Conservation (phyloP, 2,329 filamentous ascomycete genomes). For the Exophiala lecanii-corni region DNA sequence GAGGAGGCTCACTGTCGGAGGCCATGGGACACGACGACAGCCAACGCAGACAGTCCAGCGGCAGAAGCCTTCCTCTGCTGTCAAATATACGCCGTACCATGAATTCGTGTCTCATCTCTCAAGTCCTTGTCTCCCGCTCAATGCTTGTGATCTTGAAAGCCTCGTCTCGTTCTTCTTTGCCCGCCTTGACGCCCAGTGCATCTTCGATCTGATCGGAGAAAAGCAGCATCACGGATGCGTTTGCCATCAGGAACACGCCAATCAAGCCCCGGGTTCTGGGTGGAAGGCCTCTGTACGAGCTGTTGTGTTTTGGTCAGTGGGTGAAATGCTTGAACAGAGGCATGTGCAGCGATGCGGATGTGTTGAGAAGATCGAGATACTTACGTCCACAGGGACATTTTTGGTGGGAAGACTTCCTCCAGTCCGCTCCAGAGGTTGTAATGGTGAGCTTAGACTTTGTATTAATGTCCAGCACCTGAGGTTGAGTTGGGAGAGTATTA, state of each 20-base stretch:
- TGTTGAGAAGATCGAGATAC: conserved; percentile 1
- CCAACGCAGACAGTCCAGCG: too few species aligned
- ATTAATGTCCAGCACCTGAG: too few species aligned
- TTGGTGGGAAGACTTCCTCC: neutral
- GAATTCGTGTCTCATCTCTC: too few species aligned
- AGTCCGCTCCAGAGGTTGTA: too few species aligned
- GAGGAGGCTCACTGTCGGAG: too few species aligned
- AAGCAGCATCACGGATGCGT: conserved; percentile 23
- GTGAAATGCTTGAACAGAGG: neutral
- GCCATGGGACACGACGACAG: too few species aligned
- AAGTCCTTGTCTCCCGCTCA: conserved; percentile 14
- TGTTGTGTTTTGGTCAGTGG: conserved; percentile 7
- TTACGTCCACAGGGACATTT: conserved; percentile 25
- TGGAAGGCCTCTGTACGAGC: conserved; percentile 24
- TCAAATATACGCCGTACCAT: too few species aligned
- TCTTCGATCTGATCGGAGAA: conserved; percentile 27
- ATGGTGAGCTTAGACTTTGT: too few species aligned
- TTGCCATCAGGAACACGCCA: conserved; percentile 24
- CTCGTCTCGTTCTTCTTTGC: conserved; percentile 14
- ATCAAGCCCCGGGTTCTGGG: conserved; percentile 25
- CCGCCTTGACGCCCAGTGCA: conserved; percentile 20
- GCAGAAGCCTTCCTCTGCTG: too few species aligned
- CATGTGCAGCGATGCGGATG: too few species aligned
- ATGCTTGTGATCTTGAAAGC: conserved; percentile 16
- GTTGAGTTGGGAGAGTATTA: too few species aligned